A percentile compares a stretch with the other conserved stretches of the same genome.
phyloP scores from a whole-genome alignment of 176 grass and related monocot species.

The Bolboschoenus planiculmis region DNA sequence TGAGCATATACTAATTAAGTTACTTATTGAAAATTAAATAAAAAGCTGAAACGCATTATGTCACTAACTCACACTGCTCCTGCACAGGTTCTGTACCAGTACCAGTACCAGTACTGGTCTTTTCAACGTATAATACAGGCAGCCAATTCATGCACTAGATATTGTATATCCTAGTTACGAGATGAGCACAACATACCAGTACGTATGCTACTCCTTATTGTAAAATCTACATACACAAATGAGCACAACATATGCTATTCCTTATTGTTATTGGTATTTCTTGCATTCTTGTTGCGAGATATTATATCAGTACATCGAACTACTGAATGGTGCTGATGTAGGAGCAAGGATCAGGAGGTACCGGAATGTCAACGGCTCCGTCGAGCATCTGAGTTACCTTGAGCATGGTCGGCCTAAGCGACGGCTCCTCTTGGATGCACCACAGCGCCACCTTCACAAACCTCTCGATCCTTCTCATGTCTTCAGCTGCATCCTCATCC shows the following conservation, averaged over 20 bases:
- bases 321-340: constrained; percentile 28
- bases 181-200: no score
- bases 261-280: background rate
- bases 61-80: background rate
- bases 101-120: background rate
- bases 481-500: constrained; percentile 1
- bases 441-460: constrained; percentile 19
- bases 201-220: no score
- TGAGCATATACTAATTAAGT: no score
- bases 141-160: background rate
- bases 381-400: constrained; percentile 31
- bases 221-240: no score
- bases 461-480: constrained; percentile 18
- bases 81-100: background rate
- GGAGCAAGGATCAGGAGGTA: constrained; percentile 27
- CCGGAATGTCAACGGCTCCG: constrained; percentile 13
- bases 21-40: no score
- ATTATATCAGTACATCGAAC: background rate
- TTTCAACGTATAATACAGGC: background rate
- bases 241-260: background rate
- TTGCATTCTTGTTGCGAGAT: background rate
- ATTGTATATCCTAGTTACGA: background rate
- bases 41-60: no score
- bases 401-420: constrained; percentile 14
- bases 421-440: constrained; percentile 24